Evolutionary conservation across 176 grass and related monocot species (phyloP), one percentile per base, ranked within the genome.

Genomic region (Saccharum officinarum): DNA sequence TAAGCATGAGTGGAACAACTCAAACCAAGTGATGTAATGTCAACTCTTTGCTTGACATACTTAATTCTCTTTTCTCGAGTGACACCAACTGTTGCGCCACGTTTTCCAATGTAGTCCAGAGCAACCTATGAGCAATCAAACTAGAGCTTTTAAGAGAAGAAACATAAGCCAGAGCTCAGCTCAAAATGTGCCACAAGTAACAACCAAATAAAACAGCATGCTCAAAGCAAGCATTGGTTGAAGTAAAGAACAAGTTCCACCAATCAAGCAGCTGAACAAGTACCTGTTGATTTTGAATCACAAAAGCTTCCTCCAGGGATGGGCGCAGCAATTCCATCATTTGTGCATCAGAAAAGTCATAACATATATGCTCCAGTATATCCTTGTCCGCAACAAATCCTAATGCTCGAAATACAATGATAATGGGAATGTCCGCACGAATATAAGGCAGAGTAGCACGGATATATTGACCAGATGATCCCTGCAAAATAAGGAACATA

Each of bases 351-450:
- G 89, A 89, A 44, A 99, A 99, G 73, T 96, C 97, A 52, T 99
- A 99, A 82, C 97, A 99, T 83, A 99, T 99, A 73, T 99, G 97
- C 73, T 99, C 97, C 9, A 99, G 74, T 44, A 99, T 99, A 91
- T 99, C 97, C 92, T 99, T 99, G 80, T 99, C 97, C 39, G 97
- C 97, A 86, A 99, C 97, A 91, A 99, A 99, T 77, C 97, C 97
- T 81, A 99, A 85, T 88, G 97, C 97, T 74, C 97, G 84, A 39
- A 99, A 99, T 41, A 99, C 94, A 69, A 99, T 96, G 71, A 99
- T 96, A 86, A 99, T 99, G 44, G 97, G 97, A 64, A 99, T 94
- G 73, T 99, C 93, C 54, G 97, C 92, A 45, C 93, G 89, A 67
- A 99, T 99, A 87, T 99, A 99, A 46, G 97, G 97, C 59, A 99